These are phyloP conservation scores for Botryococcus braunii DNA, from an alignment of 163 green algal species.

Conservation along the genomic window DNA sequence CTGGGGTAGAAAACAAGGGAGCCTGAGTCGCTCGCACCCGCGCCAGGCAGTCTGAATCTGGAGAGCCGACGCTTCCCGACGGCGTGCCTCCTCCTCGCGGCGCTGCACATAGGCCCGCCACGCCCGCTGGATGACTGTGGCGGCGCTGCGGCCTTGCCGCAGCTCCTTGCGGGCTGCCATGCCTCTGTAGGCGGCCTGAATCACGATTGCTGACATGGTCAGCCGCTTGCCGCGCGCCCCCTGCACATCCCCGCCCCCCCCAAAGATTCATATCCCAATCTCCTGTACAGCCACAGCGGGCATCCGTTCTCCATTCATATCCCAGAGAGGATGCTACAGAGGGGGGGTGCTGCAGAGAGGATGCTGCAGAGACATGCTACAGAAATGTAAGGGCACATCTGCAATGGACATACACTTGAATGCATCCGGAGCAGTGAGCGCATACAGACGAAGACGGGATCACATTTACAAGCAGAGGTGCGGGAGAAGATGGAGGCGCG, in stretches of 20 bases:
- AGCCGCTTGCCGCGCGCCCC: slow-evolving; percentile 25
- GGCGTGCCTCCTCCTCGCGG: slow-evolving; percentile 38
- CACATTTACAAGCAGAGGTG: too few relatives aligned
- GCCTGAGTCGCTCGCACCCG: too few relatives aligned
- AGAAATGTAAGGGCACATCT: too few relatives aligned
- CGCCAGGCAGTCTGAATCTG: slow-evolving; percentile 66
- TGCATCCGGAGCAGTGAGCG: too few relatives aligned
- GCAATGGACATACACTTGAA: too few relatives aligned
- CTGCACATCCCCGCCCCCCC: background rate
- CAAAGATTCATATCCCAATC: background rate
- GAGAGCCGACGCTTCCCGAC: slow-evolving; percentile 40
- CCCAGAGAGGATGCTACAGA: too few relatives aligned
- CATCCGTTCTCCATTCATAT: too few relatives aligned
- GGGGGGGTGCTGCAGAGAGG: too few relatives aligned
- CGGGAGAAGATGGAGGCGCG: too few relatives aligned
- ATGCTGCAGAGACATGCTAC: too few relatives aligned
- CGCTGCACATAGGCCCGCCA: slow-evolving; percentile 35
- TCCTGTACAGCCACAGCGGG: background rate
- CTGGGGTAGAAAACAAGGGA: too few relatives aligned
- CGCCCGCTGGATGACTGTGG: slow-evolving; percentile 22
- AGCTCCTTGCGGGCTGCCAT: slow-evolving; percentile 19
- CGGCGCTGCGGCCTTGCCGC: slow-evolving; percentile 6
- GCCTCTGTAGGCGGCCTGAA: slow-evolving; percentile 42
- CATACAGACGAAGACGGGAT: too few relatives aligned
- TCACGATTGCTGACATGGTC: slow-evolving; percentile 41